A percentile compares a stretch with the other conserved stretches of the same genome.
These are phyloP conservation scores for Nakazawaea wickerhamii DNA, from an alignment of 805 yeast genomes.

Conservation along the genomic window DNA sequence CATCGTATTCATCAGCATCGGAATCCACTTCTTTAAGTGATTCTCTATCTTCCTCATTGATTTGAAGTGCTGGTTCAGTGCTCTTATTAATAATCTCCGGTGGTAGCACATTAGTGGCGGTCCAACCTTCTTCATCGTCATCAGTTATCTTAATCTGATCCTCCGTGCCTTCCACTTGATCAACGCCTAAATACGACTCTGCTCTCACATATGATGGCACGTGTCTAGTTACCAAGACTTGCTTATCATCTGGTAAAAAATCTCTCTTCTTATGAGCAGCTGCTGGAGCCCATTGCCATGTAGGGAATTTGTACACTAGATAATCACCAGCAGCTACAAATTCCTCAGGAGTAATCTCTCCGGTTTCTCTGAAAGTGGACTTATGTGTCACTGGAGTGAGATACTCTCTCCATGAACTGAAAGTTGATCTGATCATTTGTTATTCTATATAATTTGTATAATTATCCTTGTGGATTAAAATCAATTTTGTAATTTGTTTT, in stretches of 20 bases:
- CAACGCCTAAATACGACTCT: constrained; percentile 40
- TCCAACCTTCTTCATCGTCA: constrained; percentile 57
- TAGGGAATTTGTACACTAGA: constrained; percentile 85
- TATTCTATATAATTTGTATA: neutral
- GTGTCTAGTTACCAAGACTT: constrained; percentile 79
- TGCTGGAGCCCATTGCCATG: constrained; percentile 88
- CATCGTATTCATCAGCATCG: constrained; percentile 32
- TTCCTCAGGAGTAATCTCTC: constrained; percentile 94
- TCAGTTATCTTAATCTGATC: constrained; percentile 24
- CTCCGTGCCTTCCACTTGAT: constrained; percentile 31
- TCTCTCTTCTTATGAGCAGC: constrained; percentile 49
- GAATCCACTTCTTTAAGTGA: constrained; percentile 24
- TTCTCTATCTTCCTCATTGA: constrained; percentile 15
- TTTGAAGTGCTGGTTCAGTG: constrained; percentile 10
- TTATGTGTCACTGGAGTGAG: constrained; percentile 83
- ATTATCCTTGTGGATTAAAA: too few species aligned
- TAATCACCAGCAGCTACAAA: constrained; percentile 94
- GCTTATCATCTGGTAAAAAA: constrained; percentile 83
- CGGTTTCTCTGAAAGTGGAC: constrained; percentile 82
- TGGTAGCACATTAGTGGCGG: constrained; percentile 29
- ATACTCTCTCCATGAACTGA: constrained; percentile 85
- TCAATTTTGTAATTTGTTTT: neutral
- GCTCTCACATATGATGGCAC: constrained; percentile 85
- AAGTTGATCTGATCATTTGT: constrained; percentile 59
- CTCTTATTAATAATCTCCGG: constrained; percentile 19